Evolutionary conservation across 208 protist genomes (phyloP), one percentile per base, ranked within the genome.

Genomic region (Crithidia sp.): DNA sequence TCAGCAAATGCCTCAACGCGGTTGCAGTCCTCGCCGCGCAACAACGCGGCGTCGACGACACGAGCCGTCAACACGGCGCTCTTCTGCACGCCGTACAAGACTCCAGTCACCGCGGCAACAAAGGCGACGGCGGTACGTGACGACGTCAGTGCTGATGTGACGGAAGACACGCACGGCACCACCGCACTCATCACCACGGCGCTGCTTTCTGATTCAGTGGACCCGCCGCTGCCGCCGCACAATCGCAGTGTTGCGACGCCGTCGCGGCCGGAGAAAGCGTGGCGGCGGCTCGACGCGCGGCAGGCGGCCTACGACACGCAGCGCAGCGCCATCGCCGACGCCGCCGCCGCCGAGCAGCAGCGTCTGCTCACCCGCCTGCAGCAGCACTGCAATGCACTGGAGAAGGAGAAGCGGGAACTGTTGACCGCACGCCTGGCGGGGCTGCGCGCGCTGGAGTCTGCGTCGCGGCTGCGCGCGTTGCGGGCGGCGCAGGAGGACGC

Each of bases 331-430:
- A 79, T 79, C 58, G 61, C 56, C 28, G 58, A 16, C 53, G 74
- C 67, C 10, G 74, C 74, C 19, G 60, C 67, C 0, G 74, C 74
- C 2, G 74, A 79, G 61, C 70, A 81, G 63, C 69, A 50, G n/a
- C 76, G 76, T n/a, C 69, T 81, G 7, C 61, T 79, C 8, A 54
- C 59, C 36, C 74, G 74, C n/a, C 61, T 79, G 6, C 74, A 70
- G 54, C 67, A 74, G 60, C 67, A 63, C 47, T 73, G 66, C 12
- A 28, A 45, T 4, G 43, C 3, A 9, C 67, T 79, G 0, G 58
- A 74, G 49, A 2, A 45, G 49, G 67, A 79, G 53, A 73, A 69
- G 55, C 19, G 28, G 47, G 47, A 40, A 17, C 47, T 79, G 59
- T 54, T 74, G 14, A 45, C 62, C 44, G 45, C 43, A 17, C 52